Evolutionary conservation across 148 eudicot genomes (phyloP).

Genomic region (Diospyros kaki): DNA sequence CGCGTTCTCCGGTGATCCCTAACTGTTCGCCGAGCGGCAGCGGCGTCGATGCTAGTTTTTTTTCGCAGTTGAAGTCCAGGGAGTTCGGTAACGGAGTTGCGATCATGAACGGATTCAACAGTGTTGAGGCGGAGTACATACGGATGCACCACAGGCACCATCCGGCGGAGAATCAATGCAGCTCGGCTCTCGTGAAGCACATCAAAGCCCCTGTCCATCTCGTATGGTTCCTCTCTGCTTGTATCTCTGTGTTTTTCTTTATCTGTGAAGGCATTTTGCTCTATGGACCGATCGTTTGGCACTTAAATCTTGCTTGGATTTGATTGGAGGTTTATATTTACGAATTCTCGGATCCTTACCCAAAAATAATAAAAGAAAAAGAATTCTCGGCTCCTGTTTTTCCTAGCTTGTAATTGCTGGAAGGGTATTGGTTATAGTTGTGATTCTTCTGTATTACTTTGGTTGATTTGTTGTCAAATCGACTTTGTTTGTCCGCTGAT

Average conservation of each 20-base stretch:
- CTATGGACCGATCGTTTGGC: background rate
- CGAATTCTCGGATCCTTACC: too few relatives aligned
- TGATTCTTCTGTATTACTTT: conserved; percentile 5
- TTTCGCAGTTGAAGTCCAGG: background rate
- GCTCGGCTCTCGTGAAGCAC: conserved; percentile 70
- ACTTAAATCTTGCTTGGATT: background rate
- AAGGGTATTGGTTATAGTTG: background rate
- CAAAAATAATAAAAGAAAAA: too few relatives aligned
- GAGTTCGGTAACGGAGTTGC: background rate
- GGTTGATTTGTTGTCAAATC: background rate
- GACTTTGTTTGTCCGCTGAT: background rate
- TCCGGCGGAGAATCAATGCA: conserved; percentile 57
- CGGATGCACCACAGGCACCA: conserved; percentile 56
- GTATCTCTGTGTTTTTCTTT: background rate
- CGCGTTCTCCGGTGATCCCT: conserved; percentile 10
- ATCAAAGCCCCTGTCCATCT: conserved; percentile 78
- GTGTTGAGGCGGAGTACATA: conserved; percentile 45
- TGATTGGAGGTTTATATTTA: background rate
- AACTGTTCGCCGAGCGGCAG: background rate
- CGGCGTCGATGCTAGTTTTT: background rate
- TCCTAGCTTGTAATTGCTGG: background rate
- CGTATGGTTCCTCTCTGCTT: conserved; percentile 28
- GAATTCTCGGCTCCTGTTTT: too few relatives aligned
- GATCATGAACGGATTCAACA: conserved; percentile 36
- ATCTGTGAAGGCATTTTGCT: background rate